These are phyloP conservation scores for Fusarium neocosmosporiellum DNA, from an alignment of 2,329 filamentous ascomycete species.

Conservation along the genomic window DNA sequence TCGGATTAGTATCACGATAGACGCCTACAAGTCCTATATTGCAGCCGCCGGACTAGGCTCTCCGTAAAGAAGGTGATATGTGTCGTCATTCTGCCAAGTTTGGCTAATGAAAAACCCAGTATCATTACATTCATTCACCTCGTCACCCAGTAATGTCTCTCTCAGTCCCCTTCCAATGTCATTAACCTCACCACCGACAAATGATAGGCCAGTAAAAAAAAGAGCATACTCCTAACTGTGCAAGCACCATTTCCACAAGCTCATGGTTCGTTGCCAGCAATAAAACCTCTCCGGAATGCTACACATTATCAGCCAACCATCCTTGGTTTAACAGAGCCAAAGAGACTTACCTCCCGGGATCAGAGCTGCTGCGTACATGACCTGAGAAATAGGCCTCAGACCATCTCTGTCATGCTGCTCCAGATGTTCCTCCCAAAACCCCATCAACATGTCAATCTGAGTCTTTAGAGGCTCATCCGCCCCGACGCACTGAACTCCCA, in stretches of 20 bases:
- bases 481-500: conserved; percentile 58
- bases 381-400: conserved; percentile 63
- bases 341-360: conserved; percentile 63
- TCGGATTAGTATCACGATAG: no score
- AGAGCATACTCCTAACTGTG: not conserved
- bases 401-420: conserved; percentile 51
- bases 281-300: conserved; percentile 19
- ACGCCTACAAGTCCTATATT: no score
- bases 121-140: not conserved
- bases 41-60: no score
- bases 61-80: no score
- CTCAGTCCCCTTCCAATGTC: no score
- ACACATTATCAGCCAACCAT: not conserved
- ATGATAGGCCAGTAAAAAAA: no score
- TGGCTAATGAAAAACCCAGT: not conserved
- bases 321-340: no score
- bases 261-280: conserved; percentile 7
- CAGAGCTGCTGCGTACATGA: conserved; percentile 68
- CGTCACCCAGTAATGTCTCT: not conserved
- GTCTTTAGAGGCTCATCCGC: conserved; percentile 46
- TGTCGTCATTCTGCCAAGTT: not conserved
- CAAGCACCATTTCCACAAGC: not conserved
- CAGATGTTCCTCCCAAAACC: conserved; percentile 50
- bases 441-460: conserved; percentile 44
- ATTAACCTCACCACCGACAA: not conserved